Evolutionary conservation across 306 rosid species (phyloP).

Genomic region (Vigna nakashimae): DNA sequence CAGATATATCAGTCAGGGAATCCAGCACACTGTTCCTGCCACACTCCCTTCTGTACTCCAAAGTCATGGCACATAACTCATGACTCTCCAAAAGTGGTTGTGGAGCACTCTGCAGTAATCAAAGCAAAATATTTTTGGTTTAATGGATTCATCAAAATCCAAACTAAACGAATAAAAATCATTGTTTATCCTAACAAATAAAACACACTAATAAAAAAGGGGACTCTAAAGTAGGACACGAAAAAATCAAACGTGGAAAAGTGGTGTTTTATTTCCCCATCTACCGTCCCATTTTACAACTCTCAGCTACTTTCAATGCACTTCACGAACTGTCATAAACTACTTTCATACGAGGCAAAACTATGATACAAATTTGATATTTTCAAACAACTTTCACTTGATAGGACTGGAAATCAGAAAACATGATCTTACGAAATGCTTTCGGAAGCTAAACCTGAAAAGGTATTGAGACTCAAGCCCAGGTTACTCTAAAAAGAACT

Average conservation of each 20-base stretch:
- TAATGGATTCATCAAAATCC: background rate
- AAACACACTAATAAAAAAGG: constrained; percentile 4
- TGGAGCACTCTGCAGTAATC: constrained; percentile 86
- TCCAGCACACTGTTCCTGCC: constrained; percentile 84
- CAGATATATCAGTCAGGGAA: constrained; percentile 73
- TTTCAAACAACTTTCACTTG: background rate
- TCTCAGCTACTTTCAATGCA: background rate
- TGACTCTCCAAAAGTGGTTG: constrained; percentile 84
- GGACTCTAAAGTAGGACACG: background rate
- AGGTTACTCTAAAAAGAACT: constrained; percentile 25
- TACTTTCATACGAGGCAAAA: constrained; percentile 4
- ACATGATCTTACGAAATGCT: no score
- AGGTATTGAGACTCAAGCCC: background rate
- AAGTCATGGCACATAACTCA: constrained; percentile 67
- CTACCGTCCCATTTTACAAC: background rate
- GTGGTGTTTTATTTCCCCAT: background rate
- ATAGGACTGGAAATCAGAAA: background rate
- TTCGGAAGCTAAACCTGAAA: background rate
- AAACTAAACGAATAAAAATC: background rate
- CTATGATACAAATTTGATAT: background rate
- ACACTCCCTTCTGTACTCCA: constrained; percentile 97
- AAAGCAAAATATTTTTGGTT: constrained; percentile 7
- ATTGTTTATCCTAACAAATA: background rate
- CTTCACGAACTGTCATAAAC: constrained; percentile 18
- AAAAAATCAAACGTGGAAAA: background rate